Conservation (phyloP, 306 rosid species). For the Cicer judaicum region DNA sequence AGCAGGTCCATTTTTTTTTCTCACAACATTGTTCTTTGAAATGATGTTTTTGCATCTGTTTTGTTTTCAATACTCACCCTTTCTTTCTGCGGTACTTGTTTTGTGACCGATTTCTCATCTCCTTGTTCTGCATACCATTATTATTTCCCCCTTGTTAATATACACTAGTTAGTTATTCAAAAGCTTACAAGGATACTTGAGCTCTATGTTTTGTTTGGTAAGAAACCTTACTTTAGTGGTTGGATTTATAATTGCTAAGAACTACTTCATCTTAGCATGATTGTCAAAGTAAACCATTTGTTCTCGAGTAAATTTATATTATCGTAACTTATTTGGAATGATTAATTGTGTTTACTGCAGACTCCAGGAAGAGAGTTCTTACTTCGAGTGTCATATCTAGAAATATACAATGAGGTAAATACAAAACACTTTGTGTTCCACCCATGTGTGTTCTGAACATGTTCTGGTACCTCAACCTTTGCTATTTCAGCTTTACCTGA, state of each 20-base stretch:
- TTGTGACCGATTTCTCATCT: constrained; percentile 9
- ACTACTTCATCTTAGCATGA: constrained; percentile 17
- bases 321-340: constrained; percentile 14
- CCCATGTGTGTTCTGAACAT: constrained; percentile 33
- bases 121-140: constrained; percentile 21
- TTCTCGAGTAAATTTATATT: constrained; percentile 14
- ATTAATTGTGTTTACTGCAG: constrained; percentile 59
- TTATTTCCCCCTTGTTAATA: neutral
- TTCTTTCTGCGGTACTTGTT: constrained; percentile 8
- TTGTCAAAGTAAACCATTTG: constrained; percentile 25
- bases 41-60: constrained; percentile 18
- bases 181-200: constrained; percentile 21
- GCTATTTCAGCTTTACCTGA: constrained; percentile 31
- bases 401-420: constrained; percentile 96
- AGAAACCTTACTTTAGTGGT: neutral
- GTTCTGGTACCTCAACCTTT: constrained; percentile 17
- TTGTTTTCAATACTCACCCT: constrained; percentile 32
- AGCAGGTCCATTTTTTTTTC: constrained; percentile 7
- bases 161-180: constrained; percentile 13
- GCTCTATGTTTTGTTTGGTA: constrained; percentile 22
- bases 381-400: constrained; percentile 94
- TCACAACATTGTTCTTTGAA: constrained; percentile 17
- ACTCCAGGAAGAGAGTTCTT: constrained; percentile 99
- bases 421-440: constrained; percentile 22
- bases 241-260: constrained; percentile 21